Evolutionary conservation across 495 filamentous ascomycete genomes (phyloP), one percentile per base, ranked within the genome.

Genomic region (Penicillium mononematosum): DNA sequence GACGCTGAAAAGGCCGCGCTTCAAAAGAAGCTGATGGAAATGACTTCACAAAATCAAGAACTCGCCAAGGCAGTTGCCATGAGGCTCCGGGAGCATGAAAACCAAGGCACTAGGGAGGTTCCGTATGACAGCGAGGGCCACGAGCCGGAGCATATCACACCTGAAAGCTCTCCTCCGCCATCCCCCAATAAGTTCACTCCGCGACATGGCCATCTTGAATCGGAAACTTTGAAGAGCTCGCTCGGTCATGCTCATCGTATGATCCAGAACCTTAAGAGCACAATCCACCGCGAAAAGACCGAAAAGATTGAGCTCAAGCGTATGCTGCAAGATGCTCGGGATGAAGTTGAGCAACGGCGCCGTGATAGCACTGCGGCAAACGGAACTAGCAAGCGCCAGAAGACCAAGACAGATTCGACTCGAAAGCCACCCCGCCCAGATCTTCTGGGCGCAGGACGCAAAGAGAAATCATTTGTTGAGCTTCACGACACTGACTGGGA

Each of bases 261-360:
- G 82, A 96, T 98, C 51, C 91, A 97, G 67, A 93, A 90, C 56
- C 80, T 98, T 34, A 91, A 96, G 75, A 89, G 85, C 70, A 96
- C 91, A 61, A 89, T 98, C 50, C 91, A 97, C 69, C 88, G 94
- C 25, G 94, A 98, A 73, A 98, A 96, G 81, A 95, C 93, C 0
- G 94, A 98, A 70, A 98, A 96, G 77, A 82, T 96, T 22, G 94
- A 98, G 69, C 80, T 97, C 45, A 93, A 89, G 71, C 88, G 95
- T 53, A 90, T 98, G 85, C 81, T 98, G 31, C 95, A 96, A 75
- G 94, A 98, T 60, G 88, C 92, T 36, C 85, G 94, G 27, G 94
- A 98, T 70, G 95, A 98, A 63, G 72, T 98, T 24, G 94, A 98
- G 73, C 80, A 83, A 58, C 73, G 86, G 31, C 84, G 92, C 53